Evolutionary conservation across 768 basidiomycete genomes (phyloP).

Genomic region (Termitomyces sp.): DNA sequence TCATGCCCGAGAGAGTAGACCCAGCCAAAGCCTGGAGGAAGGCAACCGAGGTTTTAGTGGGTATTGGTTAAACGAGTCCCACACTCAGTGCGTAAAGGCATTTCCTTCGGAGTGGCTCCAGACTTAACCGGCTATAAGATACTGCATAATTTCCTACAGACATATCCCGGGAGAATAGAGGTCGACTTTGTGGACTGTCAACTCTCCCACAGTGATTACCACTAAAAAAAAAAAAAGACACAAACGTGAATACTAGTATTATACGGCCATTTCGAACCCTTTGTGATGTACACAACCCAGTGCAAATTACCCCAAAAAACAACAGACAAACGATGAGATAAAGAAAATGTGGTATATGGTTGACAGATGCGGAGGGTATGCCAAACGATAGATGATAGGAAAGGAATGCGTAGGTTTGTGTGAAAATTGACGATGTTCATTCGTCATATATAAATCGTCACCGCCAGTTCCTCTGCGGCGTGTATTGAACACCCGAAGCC

Average conservation of each 20-base stretch:
- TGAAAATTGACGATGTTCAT: not conserved
- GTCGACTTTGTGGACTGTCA: too few species aligned
- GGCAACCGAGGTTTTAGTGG: too few species aligned
- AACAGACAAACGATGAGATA: not conserved
- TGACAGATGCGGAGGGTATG: conserved; percentile 8
- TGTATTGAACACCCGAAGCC: not conserved
- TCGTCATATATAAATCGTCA: not conserved
- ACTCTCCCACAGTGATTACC: too few species aligned
- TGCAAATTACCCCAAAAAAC: not conserved
- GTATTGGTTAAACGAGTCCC: too few species aligned
- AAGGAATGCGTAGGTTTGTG: not conserved
- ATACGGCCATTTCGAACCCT: not conserved
- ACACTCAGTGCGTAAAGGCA: too few species aligned
- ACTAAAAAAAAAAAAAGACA: too few species aligned
- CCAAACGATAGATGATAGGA: not conserved
- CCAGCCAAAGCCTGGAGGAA: too few species aligned
- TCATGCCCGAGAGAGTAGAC: too few species aligned
- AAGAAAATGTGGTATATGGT: conserved; percentile 9
- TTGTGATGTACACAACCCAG: not conserved
- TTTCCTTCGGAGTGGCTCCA: too few species aligned
- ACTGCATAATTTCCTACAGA: too few species aligned
- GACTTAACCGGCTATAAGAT: too few species aligned
- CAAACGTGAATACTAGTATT: not conserved
- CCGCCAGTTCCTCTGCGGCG: not conserved
- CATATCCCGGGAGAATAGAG: too few species aligned